Percentiles rank a stretch among this genome's conserved stretches.
Evolutionary conservation across 164 flowering plant species (phyloP).

Genomic region (Pachysandra terminalis): DNA sequence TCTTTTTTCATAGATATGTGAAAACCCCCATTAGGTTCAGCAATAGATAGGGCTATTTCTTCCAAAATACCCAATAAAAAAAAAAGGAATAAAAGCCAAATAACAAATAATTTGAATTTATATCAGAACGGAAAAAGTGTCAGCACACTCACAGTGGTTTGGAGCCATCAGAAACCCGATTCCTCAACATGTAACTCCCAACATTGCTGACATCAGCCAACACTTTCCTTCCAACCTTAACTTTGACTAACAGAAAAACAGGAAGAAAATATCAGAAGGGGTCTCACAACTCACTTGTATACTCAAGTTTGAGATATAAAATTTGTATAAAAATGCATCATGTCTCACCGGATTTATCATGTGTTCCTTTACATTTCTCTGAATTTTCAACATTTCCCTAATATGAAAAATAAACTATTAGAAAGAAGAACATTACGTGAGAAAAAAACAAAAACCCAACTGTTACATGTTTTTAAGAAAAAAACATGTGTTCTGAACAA

Average conservation of each 20-base stretch:
- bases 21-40: too few relatives aligned
- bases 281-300: not conserved
- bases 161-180: conserved; percentile 21
- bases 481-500: too few relatives aligned
- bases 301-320: not conserved
- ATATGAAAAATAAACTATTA: not conserved
- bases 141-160: conserved; percentile 36
- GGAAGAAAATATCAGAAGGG: not conserved
- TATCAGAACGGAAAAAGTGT: not conserved
- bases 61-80: too few relatives aligned
- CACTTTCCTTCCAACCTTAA: conserved; percentile 44
- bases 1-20: too few relatives aligned
- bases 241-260: conserved; percentile 22
- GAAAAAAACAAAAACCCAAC: not conserved
- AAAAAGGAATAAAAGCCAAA: too few relatives aligned
- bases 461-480: too few relatives aligned
- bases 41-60: too few relatives aligned
- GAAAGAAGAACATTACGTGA: not conserved
- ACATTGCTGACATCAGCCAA: conserved; percentile 64
- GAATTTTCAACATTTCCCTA: conserved; percentile 31
- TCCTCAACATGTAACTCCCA: conserved; percentile 19
- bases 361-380: conserved; percentile 30
- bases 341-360: conserved; percentile 34
- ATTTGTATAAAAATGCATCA: not conserved
- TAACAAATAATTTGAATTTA: not conserved